Evolutionary conservation across 1,284 basidiomycete species (phyloP).

Genomic region (Inonotus obliquus): DNA sequence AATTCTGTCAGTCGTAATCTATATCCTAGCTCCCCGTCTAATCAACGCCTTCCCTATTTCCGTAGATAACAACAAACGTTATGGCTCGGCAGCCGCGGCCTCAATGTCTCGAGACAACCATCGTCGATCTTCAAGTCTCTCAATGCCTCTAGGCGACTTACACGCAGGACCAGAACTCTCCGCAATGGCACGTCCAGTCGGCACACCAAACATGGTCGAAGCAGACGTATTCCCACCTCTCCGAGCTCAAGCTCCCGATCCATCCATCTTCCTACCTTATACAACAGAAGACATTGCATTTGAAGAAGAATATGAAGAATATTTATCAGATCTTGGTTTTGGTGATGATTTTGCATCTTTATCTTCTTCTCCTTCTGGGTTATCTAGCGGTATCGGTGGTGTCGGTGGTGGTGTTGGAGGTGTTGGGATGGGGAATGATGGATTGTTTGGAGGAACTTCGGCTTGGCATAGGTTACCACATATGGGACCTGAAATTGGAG

Average conservation of each 20-base stretch:
- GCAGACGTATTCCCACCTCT: slow-evolving; percentile 80
- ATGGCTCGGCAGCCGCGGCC: slow-evolving; percentile 59
- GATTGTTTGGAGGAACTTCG: slow-evolving; percentile 48
- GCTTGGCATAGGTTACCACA: slow-evolving; percentile 74
- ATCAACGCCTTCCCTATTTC: neutral
- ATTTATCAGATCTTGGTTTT: slow-evolving; percentile 75
- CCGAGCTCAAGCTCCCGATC: slow-evolving; percentile 77
- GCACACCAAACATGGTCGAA: slow-evolving; percentile 72
- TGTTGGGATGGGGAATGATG: slow-evolving; percentile 30
- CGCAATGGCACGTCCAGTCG: slow-evolving; percentile 65
- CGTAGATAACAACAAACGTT: slow-evolving; percentile 77
- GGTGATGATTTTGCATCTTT: slow-evolving; percentile 31
- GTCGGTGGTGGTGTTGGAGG: too few species aligned
- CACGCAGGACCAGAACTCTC: slow-evolving; percentile 72
- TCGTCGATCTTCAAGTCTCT: slow-evolving; percentile 72
- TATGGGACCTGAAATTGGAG: slow-evolving; percentile 66
- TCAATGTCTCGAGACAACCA: slow-evolving; percentile 52
- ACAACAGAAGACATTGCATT: slow-evolving; percentile 83
- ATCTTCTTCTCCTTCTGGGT: neutral
- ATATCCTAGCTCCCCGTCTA: neutral
- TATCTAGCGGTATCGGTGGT: neutral
- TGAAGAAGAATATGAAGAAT: slow-evolving; percentile 86
- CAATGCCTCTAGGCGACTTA: slow-evolving; percentile 71
- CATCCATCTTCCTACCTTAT: slow-evolving; percentile 80
- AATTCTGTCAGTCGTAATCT: slow-evolving; percentile 71